Percentiles rank a stretch among this genome's conserved stretches.
Evolutionary conservation across 495 filamentous ascomycete genomes (phyloP).

Genomic region (Filosporella fistucella): DNA sequence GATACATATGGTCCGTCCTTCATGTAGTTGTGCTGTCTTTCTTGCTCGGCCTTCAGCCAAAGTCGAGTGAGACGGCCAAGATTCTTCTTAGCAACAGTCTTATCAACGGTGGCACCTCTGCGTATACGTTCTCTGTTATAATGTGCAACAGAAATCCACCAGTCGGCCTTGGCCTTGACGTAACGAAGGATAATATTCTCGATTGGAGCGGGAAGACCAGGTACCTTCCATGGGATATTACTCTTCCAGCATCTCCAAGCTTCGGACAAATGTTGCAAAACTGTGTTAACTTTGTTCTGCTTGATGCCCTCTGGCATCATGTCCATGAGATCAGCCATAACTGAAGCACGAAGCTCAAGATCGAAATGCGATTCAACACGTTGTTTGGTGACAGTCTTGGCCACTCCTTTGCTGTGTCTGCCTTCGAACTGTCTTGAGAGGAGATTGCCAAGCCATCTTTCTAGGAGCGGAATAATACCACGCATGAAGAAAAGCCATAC

Average conservation of each 20-base stretch:
- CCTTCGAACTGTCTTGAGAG: conserved; percentile 98
- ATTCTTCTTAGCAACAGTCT: conserved; percentile 99
- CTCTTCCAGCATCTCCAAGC: conserved; percentile 99
- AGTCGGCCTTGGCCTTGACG: conserved; percentile 98
- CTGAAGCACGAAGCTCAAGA: conserved; percentile 92
- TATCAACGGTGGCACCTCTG: conserved; percentile 94
- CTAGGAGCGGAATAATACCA: conserved; percentile 93
- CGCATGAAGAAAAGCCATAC: conserved; percentile 99
- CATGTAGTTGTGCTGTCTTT: conserved; percentile 98
- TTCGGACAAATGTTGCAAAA: conserved; percentile 94
- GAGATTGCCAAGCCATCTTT: conserved; percentile 96
- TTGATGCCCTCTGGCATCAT: conserved; percentile 99
- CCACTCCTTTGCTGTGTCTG: conserved; percentile 97
- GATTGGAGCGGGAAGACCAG: conserved; percentile 90
- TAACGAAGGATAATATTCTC: conserved; percentile 98
- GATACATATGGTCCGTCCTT: conserved; percentile 99
- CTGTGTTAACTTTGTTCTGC: conserved; percentile 98
- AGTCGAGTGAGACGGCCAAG: conserved; percentile 88
- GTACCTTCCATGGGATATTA: conserved; percentile 99
- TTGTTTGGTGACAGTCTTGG: conserved; percentile 99
- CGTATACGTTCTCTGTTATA: conserved; percentile 98
- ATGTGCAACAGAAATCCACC: conserved; percentile 99
- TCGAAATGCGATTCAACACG: conserved; percentile 99
- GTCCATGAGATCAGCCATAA: conserved; percentile 98
- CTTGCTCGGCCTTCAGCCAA: conserved; percentile 98